These are phyloP conservation scores for Magnolia officinalis DNA, from an alignment of 164 flowering plant species.

Conservation along the genomic window DNA sequence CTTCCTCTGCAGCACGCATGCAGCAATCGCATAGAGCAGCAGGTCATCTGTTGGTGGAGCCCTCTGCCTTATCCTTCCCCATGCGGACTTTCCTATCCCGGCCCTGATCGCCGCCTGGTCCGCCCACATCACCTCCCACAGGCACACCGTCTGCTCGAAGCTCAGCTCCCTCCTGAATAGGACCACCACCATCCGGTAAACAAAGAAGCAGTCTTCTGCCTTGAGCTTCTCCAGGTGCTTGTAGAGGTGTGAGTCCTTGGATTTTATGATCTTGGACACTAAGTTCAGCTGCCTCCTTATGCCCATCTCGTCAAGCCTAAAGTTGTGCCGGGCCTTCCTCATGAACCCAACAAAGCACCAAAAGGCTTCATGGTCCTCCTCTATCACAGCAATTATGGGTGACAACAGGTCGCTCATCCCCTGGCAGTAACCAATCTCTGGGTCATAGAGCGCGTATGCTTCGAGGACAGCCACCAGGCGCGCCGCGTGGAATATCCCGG, in stretches of 20 bases:
- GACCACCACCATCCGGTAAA: constrained; percentile 98
- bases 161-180: constrained; percentile 82
- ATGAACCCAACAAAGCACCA: constrained; percentile 97
- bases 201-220: constrained; percentile 94
- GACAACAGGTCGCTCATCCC: constrained; percentile 98
- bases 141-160: constrained; percentile 81
- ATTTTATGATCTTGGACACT: constrained; percentile 81
- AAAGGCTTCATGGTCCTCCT: constrained; percentile 88
- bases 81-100: constrained; percentile 76
- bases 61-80: constrained; percentile 75
- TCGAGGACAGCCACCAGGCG: constrained; percentile 89
- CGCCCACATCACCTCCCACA: constrained; percentile 99
- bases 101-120: constrained; percentile 92
- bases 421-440: constrained; percentile 95
- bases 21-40: constrained; percentile 88
- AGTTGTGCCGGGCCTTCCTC: constrained; percentile 92
- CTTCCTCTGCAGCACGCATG: constrained; percentile 81
- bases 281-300: constrained; percentile 75
- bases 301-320: constrained; percentile 88
- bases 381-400: constrained; percentile 75
- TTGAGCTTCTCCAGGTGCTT: constrained; percentile 80
- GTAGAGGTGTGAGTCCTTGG: constrained; percentile 83
- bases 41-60: constrained; percentile 95
- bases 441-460: constrained; percentile 86
- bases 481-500: constrained; percentile 80